These are phyloP conservation scores for Aspergillus conjunctus DNA, from an alignment of 495 filamentous ascomycete genomes.

Conservation along the genomic window DNA sequence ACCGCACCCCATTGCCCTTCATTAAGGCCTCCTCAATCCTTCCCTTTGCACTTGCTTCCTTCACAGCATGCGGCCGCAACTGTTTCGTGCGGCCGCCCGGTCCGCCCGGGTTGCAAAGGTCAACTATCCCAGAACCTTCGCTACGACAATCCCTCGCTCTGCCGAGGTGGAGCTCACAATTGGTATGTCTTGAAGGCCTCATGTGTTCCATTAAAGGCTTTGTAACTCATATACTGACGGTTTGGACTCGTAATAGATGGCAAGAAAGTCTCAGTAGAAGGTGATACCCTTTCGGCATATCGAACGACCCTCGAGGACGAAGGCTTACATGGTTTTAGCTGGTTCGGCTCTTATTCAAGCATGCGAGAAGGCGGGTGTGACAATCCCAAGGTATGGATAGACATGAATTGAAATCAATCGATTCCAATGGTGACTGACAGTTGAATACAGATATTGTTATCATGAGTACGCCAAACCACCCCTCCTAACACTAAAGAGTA, in stretches of 20 bases:
- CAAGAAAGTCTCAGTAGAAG: slow-evolving; percentile 94
- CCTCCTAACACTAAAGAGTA: not conserved
- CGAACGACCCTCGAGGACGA: slow-evolving; percentile 21
- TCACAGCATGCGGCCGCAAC: slow-evolving; percentile 82
- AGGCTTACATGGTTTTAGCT: slow-evolving; percentile 40
- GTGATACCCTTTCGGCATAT: slow-evolving; percentile 48
- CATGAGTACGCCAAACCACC: slow-evolving; percentile 70
- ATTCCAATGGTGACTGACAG: slow-evolving; percentile 38
- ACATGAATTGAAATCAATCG: not conserved
- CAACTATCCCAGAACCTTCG: slow-evolving; percentile 71
- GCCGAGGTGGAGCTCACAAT: slow-evolving; percentile 95
- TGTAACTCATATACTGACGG: slow-evolving; percentile 17
- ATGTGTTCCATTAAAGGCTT: slow-evolving; percentile 13
- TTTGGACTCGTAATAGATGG: slow-evolving; percentile 61
- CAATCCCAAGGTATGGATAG: slow-evolving; percentile 72
- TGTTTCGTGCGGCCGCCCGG: slow-evolving; percentile 84
- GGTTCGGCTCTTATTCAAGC: slow-evolving; percentile 97
- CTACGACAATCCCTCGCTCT: slow-evolving; percentile 66
- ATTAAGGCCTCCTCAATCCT: slow-evolving; percentile 21
- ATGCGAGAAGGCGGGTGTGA: slow-evolving; percentile 93
- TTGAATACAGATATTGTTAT: slow-evolving; percentile 85
- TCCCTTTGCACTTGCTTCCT: slow-evolving; percentile 38
- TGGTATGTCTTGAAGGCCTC: slow-evolving; percentile 58
- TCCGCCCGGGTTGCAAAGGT: slow-evolving; percentile 63
- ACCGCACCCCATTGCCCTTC: slow-evolving; percentile 16